A percentile compares a stretch with the other conserved stretches of the same genome.
These are phyloP conservation scores for Onygenales sp. DNA, from an alignment of 2,329 filamentous ascomycete species.

Conservation along the genomic window DNA sequence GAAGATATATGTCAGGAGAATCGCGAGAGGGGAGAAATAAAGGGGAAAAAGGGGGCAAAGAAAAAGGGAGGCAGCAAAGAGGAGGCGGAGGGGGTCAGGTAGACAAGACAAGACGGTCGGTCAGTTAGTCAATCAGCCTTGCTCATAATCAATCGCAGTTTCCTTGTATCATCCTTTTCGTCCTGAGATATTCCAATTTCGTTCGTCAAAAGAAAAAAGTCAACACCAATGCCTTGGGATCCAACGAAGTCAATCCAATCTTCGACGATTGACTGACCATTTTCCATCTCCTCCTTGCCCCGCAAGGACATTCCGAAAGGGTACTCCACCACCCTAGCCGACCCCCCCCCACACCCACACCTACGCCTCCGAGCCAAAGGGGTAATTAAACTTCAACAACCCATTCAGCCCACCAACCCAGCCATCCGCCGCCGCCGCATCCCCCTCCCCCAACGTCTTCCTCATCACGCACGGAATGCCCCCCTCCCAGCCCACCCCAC, in stretches of 20 bases:
- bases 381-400: constrained; percentile 92
- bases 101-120: too few relatives aligned
- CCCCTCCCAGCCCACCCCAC: constrained; percentile 45
- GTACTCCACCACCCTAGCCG: background rate
- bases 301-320: too few relatives aligned
- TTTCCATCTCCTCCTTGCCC: too few relatives aligned
- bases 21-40: background rate
- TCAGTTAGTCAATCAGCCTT: background rate
- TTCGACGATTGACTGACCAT: too few relatives aligned
- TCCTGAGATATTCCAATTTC: too few relatives aligned
- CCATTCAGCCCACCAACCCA: constrained; percentile 96
- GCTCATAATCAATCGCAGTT: too few relatives aligned
- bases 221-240: too few relatives aligned
- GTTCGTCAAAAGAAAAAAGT: too few relatives aligned
- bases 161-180: too few relatives aligned
- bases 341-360: too few relatives aligned
- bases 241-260: too few relatives aligned
- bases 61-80: background rate
- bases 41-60: background rate
- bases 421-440: constrained; percentile 61
- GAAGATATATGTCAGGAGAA: background rate
- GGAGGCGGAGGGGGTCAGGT: background rate
- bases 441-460: constrained; percentile 34
- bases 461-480: constrained; percentile 90
- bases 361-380: constrained; percentile 63